Conservation (phyloP, 2,329 filamentous ascomycete genomes). For the Colletotrichum sp. region DNA sequence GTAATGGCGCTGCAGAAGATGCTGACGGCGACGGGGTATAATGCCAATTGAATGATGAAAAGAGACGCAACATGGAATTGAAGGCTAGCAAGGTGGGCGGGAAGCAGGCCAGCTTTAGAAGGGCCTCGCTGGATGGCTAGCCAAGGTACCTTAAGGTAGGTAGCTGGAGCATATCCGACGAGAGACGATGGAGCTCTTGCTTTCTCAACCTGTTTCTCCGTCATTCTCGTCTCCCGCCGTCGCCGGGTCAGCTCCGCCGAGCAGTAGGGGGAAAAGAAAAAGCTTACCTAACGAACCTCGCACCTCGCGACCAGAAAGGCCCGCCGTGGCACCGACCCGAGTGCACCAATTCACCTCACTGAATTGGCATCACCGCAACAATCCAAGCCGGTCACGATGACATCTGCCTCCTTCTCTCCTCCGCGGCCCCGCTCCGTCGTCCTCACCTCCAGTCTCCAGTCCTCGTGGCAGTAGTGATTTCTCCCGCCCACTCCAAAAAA, state of each 20-base stretch:
- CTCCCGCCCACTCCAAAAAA: not conserved
- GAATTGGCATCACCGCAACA: not conserved
- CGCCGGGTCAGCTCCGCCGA: not conserved
- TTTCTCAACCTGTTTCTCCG: not conserved
- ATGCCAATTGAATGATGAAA: not conserved
- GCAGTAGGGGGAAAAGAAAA: accelerated
- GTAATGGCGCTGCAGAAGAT: not conserved
- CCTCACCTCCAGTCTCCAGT: not conserved
- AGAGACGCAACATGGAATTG: not conserved
- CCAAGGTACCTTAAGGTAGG: not conserved
- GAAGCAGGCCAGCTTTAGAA: not conserved
- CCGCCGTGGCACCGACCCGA: not conserved
- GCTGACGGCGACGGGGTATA: not conserved
- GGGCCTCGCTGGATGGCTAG: not conserved
- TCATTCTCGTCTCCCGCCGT: not conserved
- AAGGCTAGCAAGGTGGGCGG: not conserved
- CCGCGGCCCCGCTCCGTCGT: not conserved
- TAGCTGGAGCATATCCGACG: not conserved
- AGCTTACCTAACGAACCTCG: slow-evolving; percentile 1
- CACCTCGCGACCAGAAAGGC: not conserved
- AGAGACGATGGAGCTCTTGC: not conserved
- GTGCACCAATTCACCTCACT: not conserved
- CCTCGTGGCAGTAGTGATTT: not conserved
- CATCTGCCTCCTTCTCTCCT: not conserved
- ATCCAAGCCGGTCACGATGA: not conserved